Evolutionary conservation across 192 early-diverging fungal genomes (phyloP).

Genomic region (Podila epicladia): DNA sequence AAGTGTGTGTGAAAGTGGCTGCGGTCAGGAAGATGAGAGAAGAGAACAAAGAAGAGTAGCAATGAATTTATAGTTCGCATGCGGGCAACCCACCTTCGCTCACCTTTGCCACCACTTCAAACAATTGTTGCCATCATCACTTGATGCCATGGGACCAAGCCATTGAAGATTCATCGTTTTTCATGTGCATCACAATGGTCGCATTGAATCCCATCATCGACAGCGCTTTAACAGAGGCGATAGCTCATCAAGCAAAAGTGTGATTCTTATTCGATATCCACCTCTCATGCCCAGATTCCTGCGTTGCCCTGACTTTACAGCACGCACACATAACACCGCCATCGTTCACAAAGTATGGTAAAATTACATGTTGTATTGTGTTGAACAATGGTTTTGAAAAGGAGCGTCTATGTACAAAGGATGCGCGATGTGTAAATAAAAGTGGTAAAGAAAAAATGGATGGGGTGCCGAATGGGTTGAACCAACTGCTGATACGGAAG

Average conservation of each 20-base stretch:
- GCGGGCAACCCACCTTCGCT: neutral
- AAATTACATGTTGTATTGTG: conserved; percentile 5
- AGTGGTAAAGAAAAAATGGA: neutral
- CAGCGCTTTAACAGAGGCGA: too few relatives aligned
- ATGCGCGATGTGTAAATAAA: neutral
- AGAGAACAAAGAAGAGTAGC: neutral
- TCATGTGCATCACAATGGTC: too few relatives aligned
- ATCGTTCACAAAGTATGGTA: neutral
- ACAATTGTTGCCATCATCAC: neutral
- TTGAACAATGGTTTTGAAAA: neutral
- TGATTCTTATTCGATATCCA: too few relatives aligned
- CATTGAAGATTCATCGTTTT: too few relatives aligned
- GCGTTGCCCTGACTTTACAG: neutral
- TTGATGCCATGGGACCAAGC: too few relatives aligned
- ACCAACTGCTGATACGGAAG: neutral
- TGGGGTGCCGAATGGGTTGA: conserved; percentile 1
- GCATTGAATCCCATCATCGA: too few relatives aligned
- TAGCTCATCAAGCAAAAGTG: too few relatives aligned
- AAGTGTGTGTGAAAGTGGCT: neutral
- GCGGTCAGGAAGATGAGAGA: neutral
- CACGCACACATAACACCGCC: neutral
- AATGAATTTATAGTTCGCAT: neutral
- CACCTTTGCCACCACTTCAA: neutral
- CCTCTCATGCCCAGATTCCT: too few relatives aligned
- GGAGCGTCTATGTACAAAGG: neutral